Percentiles rank a stretch among this genome's conserved stretches.
These are phyloP conservation scores for Leccinum aurantiacum DNA, from an alignment of 768 basidiomycete species.

Conservation along the genomic window DNA sequence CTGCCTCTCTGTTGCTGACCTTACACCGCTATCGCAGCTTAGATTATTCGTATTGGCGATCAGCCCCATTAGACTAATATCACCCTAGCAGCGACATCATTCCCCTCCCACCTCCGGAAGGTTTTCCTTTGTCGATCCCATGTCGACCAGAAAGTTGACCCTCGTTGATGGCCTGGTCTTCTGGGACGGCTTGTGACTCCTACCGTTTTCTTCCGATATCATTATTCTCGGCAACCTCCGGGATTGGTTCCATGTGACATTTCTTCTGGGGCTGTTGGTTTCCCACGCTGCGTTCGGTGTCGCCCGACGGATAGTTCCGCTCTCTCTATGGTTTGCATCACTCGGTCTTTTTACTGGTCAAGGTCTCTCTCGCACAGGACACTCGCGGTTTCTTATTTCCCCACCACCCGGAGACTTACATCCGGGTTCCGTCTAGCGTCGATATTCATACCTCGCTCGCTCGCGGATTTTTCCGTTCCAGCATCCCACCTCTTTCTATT, in stretches of 20 bases:
- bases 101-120: conserved; percentile 28
- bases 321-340: conserved; percentile 31
- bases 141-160: conserved; percentile 6
- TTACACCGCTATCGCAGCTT: conserved; percentile 22
- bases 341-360: conserved; percentile 35
- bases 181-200: conserved; percentile 24
- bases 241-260: conserved; percentile 29
- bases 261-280: conserved; percentile 35
- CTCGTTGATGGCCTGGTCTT: conserved; percentile 17
- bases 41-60: conserved; percentile 39
- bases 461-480: conserved; percentile 26
- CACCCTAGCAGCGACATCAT: conserved; percentile 32
- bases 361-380: conserved; percentile 42
- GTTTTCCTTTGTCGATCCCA: conserved; percentile 23
- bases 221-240: conserved; percentile 45
- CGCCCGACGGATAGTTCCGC: conserved; percentile 30
- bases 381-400: conserved; percentile 19
- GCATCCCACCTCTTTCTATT: conserved; percentile 24
- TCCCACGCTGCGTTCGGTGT: conserved; percentile 23
- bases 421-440: conserved; percentile 35
- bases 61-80: conserved; percentile 39
- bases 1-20: neutral
- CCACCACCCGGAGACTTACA: conserved; percentile 21
- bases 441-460: conserved; percentile 50
- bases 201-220: conserved; percentile 37